These are phyloP conservation scores for Salicornia ramosissima DNA, from an alignment of 148 eudicot species.

Conservation along the genomic window DNA sequence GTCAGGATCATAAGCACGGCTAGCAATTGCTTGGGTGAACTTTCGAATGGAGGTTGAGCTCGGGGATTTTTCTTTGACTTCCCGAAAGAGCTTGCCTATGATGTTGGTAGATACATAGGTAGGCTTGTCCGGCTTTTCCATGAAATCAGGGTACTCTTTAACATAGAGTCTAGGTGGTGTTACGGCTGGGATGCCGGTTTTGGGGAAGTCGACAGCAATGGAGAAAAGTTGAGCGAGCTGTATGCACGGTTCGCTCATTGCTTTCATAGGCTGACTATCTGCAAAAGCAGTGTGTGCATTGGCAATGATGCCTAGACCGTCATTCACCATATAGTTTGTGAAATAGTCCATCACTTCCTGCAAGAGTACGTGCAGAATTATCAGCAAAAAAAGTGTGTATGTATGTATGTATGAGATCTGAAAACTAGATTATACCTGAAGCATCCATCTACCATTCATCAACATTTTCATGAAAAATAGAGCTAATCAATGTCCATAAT, in stretches of 20 bases:
- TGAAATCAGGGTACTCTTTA: constrained; percentile 58
- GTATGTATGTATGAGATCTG: background rate
- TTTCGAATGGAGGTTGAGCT: constrained; percentile 14
- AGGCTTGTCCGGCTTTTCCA: constrained; percentile 45
- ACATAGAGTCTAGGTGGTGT: constrained; percentile 39
- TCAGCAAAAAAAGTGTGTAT: background rate
- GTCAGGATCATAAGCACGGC: constrained; percentile 27
- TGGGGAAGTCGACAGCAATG: constrained; percentile 76
- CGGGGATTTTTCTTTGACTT: constrained; percentile 37
- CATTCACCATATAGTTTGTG: constrained; percentile 60
- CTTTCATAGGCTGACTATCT: constrained; percentile 42
- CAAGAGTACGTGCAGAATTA: background rate
- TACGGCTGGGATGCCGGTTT: constrained; percentile 75
- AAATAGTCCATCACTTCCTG: constrained; percentile 79
- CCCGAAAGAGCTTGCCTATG: constrained; percentile 42
- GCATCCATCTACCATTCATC: background rate
- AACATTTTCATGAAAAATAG: too few relatives aligned
- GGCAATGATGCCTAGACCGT: constrained; percentile 71
- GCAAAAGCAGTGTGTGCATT: constrained; percentile 79
- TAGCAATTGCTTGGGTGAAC: constrained; percentile 33
- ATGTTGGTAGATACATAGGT: constrained; percentile 35
- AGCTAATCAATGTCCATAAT: too few relatives aligned
- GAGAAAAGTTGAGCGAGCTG: constrained; percentile 66
- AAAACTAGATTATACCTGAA: too few relatives aligned
- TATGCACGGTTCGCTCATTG: constrained; percentile 50